Percentiles rank a stretch among this genome's conserved stretches.
These are phyloP conservation scores for Xylaria bambusicola DNA, from an alignment of 495 filamentous ascomycete genomes.

Conservation along the genomic window DNA sequence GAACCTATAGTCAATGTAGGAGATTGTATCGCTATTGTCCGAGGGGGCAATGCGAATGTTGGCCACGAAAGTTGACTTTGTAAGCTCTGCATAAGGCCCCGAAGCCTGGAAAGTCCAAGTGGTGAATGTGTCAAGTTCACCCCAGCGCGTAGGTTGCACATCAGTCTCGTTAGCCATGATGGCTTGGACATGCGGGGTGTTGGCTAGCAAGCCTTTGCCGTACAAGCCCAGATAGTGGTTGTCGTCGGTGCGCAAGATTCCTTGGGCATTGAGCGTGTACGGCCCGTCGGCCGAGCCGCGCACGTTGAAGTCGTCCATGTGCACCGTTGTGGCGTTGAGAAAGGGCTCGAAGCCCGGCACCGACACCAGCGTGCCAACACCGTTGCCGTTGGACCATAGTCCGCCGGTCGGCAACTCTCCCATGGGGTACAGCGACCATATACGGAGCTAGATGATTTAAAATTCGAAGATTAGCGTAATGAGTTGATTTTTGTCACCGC, in stretches of 20 bases:
- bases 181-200: not conserved
- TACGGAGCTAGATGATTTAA: too few species aligned
- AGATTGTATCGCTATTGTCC: not conserved
- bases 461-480: too few species aligned
- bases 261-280: not conserved
- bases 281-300: not conserved
- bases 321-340: not conserved
- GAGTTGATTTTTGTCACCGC: too few species aligned
- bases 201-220: not conserved
- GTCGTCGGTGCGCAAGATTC: not conserved
- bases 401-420: not conserved
- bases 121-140: not conserved
- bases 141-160: not conserved
- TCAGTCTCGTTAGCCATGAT: not conserved
- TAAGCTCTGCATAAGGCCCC: not conserved
- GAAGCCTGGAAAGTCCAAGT: not conserved
- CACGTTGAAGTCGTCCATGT: not conserved
- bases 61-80: not conserved
- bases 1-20: not conserved
- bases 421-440: not conserved
- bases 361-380: not conserved
- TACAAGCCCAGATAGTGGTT: not conserved
- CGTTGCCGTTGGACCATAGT: not conserved
- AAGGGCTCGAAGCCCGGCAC: not conserved
- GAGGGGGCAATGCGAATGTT: not conserved